Conservation (phyloP, 2,329 filamentous ascomycete species). For the Pseudocercospora cruenta region DNA sequence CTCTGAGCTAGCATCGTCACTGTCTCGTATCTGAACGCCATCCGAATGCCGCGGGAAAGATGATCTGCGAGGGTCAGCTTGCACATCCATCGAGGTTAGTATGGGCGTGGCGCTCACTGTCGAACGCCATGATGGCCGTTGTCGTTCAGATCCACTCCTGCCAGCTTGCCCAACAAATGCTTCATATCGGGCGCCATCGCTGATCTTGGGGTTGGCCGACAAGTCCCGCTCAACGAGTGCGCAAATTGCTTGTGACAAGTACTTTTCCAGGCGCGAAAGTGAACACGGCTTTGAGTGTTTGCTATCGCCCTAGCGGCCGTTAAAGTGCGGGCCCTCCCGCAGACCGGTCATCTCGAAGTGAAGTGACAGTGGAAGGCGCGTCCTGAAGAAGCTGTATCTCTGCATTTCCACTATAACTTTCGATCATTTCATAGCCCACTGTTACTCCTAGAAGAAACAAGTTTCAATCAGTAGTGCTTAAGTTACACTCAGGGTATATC, state of each 20-base stretch:
- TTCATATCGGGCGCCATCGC: conserved; percentile 2
- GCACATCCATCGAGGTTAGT: background rate
- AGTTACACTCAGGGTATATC: conserved; percentile 1
- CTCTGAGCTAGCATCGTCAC: background rate
- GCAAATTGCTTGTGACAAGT: background rate
- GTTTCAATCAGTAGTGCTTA: conserved; percentile 9
- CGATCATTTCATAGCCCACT: conserved; percentile 6
- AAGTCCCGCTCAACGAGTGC: background rate
- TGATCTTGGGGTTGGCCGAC: background rate
- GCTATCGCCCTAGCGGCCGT: background rate
- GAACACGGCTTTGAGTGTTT: background rate
- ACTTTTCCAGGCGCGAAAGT: background rate
- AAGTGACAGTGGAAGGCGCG: background rate
- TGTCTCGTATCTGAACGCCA: background rate
- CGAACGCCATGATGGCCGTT: background rate
- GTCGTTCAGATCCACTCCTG: background rate
- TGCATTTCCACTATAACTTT: conserved; percentile 4
- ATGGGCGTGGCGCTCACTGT: background rate
- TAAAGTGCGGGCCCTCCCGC: background rate
- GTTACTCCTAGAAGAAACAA: conserved; percentile 7
- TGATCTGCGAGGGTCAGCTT: background rate
- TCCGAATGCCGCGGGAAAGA: background rate
- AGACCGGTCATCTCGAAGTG: background rate
- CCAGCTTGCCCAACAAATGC: background rate
- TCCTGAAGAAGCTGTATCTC: background rate